Evolutionary conservation across 2,329 filamentous ascomycete species (phyloP), one percentile per base, ranked within the genome.

Genomic region (Paracoccidioides lutzii): DNA sequence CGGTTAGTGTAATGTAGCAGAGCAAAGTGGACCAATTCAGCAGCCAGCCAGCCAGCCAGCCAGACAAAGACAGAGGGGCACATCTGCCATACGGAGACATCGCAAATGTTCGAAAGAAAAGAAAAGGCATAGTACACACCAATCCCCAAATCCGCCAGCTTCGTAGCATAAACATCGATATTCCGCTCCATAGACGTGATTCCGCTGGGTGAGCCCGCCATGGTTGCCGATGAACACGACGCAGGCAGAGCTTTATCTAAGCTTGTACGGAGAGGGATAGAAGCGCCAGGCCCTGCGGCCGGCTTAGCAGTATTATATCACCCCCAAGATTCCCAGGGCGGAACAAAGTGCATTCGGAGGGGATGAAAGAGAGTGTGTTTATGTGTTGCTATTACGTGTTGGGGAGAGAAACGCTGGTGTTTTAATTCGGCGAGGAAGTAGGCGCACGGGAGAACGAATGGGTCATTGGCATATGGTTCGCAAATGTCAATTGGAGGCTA

Each of bases 91-190:
- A 22, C 22, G 22, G 22, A 22, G 22, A 22, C 22, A 22, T 22
- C 22, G 22, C 22, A 22, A 22, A 22, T 22, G 22, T 22, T 22
- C 22, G n/a, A 33, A 3, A 8, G 35, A 42, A 40, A 30, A 32
- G 33, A 5, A 8, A 9, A 4, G 5, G n/a, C 38, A 33, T 14
- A 44, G 45, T 55, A 64, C 71, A 57, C 72, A 77, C 76, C 76
- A 56, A 75, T 66, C 63, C 71, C 73, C 55, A 72, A 67, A 63
- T 78, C 75, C 52, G 69, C 70, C 59, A 78, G 70, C 68, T 75
- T 75, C 57, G 66, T 70, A 59, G 74, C 75, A 62, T 74, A 78
- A 54, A 74, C 68, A 61, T 79, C 76, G 58, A 77, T 76, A 55
- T 71, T 74, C 57, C 71, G 68, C 64, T 75, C 73, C 67, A 74